Conservation (phyloP, 495 filamentous ascomycete genomes). For the Sporormia fimetaria region DNA sequence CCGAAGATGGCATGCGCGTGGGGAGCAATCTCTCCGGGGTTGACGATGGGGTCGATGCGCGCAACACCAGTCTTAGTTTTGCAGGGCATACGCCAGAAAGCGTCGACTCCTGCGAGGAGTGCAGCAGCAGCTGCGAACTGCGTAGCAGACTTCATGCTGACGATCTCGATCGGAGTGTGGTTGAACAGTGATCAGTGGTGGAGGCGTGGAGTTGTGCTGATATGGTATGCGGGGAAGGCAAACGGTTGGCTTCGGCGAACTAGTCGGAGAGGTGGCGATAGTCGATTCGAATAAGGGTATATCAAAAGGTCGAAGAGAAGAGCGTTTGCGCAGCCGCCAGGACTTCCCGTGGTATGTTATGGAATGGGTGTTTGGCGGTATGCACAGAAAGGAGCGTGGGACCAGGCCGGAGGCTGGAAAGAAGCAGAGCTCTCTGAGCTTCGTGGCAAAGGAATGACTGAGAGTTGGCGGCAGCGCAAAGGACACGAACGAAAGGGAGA, state of each 20-base stretch:
- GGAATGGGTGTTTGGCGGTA: neutral
- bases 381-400: conserved; percentile 16
- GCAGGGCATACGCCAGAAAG: conserved; percentile 87
- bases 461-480: neutral
- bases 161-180: neutral
- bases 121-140: conserved; percentile 8
- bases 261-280: too few species aligned
- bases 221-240: too few species aligned
- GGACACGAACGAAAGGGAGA: conserved; percentile 12
- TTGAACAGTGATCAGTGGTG: too few species aligned
- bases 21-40: conserved; percentile 35
- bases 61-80: conserved; percentile 51
- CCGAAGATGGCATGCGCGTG: conserved; percentile 47
- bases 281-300: conserved; percentile 1
- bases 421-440: too few species aligned
- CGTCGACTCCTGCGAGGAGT: conserved; percentile 33
- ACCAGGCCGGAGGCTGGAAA: conserved; percentile 2
- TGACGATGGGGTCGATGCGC: conserved; percentile 45
- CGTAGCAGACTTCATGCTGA: conserved; percentile 12
- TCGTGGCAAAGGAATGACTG: neutral
- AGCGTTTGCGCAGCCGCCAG: conserved; percentile 14
- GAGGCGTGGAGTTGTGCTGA: too few species aligned
- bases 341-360: too few species aligned
- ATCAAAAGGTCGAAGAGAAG: too few species aligned
- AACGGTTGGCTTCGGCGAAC: too few species aligned